Base-by-base conservation (phyloP, 495 filamentous ascomycete species). In the Lophiotrema nucula region DNA sequence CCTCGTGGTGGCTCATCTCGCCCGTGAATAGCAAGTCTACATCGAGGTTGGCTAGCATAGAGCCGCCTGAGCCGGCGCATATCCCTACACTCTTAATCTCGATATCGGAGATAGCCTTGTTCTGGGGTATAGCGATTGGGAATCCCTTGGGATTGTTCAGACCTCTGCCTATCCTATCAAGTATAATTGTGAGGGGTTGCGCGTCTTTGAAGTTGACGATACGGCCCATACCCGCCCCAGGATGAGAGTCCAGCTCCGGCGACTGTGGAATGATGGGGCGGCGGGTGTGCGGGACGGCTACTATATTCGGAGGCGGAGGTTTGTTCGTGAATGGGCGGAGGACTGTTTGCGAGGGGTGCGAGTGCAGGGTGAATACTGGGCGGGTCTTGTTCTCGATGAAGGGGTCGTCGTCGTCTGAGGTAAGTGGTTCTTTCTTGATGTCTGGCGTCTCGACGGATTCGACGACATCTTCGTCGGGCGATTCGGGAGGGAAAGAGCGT, bases 1-100 rank as follows among this genome's bases (percentile, higher is more conserved):
- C 88, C 56, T 93, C 86, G 67, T 98, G 93, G 70, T 98, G 93
- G 48, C 82, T 86, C 80, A 97, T 81, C 70, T 98, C 93, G 6
- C 93, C 93, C 0, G 92, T 97, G 56, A 97, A 87, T 0, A 92
- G 72, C 23, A 97, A 73, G 67, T 97, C 90, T 12, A 74, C 73
- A 16, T 72, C 65, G 16, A 83, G 76, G 47, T 84, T 78, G 46
- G 85, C 79, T 54, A 98, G 79, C 12, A 96, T 75, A 27, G 83
- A 80, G 2, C 81, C 83, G 0, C 93, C 93, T 0, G 85, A 90
- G 0, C 93, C 93, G 2, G 93, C 92, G 61, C 92, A 97, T 35
- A 97, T 79, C 15, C 79, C 84, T 0, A 87, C 70, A 8, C 78
- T 83, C 12, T 73, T 72, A 55, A 91, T 86, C 37, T 68, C 70